Evolutionary conservation across 108 stramenopile species (phyloP).

Genomic region (Nitzschia sp.): DNA sequence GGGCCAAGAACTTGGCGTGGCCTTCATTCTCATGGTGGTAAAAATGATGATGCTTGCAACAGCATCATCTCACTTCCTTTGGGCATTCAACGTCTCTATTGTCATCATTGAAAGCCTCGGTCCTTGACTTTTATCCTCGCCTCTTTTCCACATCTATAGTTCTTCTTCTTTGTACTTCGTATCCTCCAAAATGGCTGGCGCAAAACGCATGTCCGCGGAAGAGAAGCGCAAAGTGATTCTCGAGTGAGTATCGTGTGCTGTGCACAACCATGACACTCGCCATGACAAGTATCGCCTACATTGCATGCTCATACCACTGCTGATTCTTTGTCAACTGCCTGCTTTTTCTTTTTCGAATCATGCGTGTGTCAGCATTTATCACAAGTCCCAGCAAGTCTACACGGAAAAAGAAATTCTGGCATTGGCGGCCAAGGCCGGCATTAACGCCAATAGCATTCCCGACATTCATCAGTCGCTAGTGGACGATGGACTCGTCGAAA

Average conservation of each 20-base stretch:
- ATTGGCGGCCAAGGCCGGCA: conserved; percentile 81
- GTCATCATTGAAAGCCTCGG: no score
- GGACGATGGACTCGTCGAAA: conserved; percentile 86
- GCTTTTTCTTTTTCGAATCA: not conserved
- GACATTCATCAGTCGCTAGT: conserved; percentile 80
- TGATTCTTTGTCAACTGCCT: no score
- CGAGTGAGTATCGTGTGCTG: conserved; percentile 19
- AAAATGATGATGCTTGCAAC: no score
- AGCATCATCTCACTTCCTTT: no score
- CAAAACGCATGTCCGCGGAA: conserved; percentile 88
- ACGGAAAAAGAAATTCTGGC: conserved; percentile 89
- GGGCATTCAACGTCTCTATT: no score
- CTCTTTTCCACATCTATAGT: no score
- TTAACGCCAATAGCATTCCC: conserved; percentile 74
- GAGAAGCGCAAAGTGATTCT: conserved; percentile 86
- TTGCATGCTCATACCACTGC: not conserved
- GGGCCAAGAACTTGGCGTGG: no score
- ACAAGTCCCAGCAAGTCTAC: conserved; percentile 77
- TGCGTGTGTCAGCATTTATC: conserved; percentile 58
- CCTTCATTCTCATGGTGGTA: no score
- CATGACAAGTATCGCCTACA: no score
- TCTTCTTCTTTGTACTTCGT: no score
- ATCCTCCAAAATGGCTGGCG: conserved; percentile 34
- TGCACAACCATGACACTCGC: conserved; percentile 9
- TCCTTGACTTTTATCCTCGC: no score